Base-by-base conservation (phyloP, 495 filamentous ascomycete species). In the Penicillium canescens region DNA sequence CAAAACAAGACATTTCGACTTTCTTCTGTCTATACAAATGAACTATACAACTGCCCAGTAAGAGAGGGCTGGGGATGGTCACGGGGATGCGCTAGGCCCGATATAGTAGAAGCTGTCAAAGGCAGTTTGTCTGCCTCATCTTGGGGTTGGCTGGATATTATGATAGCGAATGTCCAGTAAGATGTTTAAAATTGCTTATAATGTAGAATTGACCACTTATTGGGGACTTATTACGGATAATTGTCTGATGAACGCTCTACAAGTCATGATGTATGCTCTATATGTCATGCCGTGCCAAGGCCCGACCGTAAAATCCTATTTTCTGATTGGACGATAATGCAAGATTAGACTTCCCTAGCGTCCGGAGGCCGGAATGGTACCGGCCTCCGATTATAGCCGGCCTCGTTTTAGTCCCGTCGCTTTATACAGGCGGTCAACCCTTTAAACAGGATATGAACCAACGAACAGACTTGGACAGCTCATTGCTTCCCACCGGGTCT, bases 321-420 rank as follows among this genome's bases (percentile, higher is more conserved):
- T 16, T 41, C 24, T 61, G 42, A 71, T 71, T 71, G 54, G 60
- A 18, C 24, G 58, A 62, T 60, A 60, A 48, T 23, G 16, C 18
- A n/a, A 7, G 23, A 21, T 61, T 70, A 62, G 50, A 50, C 62
- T 70, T 68, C 66, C 33, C 47, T 72, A 71, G 68, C 60, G 54
- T 52, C 46, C 59, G 31, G 65, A 73, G 71, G 72, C 73, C 75
- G 73, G 72, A 73, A 75, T 73, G 59, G 46, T 58, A 47, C 72
- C 70, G 73, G 73, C 73, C 73, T 74, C 74, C 74, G 74, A 50
- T 50, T 61, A 61, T 77, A 75, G 46, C 74, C 74, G 74, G 59
- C 46, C 59, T 37, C 31, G 4, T 47, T 47, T 26, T 42, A 36
- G 28, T 10, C 26, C 23, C 3, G 23, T 31, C 1, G 9, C 28